Base-by-base conservation (phyloP, 306 rosid genomes). In the Gastrolobium villosum region DNA sequence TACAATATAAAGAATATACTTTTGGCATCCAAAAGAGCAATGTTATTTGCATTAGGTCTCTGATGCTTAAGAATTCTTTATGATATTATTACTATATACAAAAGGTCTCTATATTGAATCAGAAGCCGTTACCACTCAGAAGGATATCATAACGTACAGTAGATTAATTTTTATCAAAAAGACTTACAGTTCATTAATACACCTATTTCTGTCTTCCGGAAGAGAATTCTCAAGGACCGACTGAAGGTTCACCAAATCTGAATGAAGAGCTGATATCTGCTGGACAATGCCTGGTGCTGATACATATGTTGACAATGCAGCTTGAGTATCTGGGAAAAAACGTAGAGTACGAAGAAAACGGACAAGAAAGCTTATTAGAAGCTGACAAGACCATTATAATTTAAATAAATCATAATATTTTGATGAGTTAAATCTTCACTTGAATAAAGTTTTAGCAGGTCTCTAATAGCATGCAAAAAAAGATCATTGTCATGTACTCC, bases 261-360 rank as follows among this genome's bases (percentile, higher is more conserved):
- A 89, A 77, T 88, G 91, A 77, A 95, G 97, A 84, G 91, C 82
- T 65, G 96, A 91, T 87, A 91, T 90, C 88, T 93, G 98, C 74
- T 91, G 98, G 59, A 95, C 92, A 83, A 95, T 95, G 71, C 98
- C 99, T 1, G 99, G 99, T 79, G 99, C 99, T 11, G 99, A 95
- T 65, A 95, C 94, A 81, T 95, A 93, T 5, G 98, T 89, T 44
- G 98, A 91, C 75, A 84, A 59, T 66, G 93, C 84, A 53, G 94
- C 88, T 85, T 93, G 99, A 78, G 93, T 86, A 84, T 95, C 99
- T 95, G 83, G n/a, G 73, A 10, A 76, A 80, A 62, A 80, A n/a
- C 26, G 65, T 7, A 67, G 50, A 62, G 75, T 45, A 70, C 40
- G 63, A 71, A 48, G 55, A 64, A 32, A 44, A 65, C 54, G 39